Percentiles rank a stretch among this genome's conserved stretches.
Conservation (phyloP, 2,329 filamentous ascomycete genomes). For the Aspergillus bombycis region DNA sequence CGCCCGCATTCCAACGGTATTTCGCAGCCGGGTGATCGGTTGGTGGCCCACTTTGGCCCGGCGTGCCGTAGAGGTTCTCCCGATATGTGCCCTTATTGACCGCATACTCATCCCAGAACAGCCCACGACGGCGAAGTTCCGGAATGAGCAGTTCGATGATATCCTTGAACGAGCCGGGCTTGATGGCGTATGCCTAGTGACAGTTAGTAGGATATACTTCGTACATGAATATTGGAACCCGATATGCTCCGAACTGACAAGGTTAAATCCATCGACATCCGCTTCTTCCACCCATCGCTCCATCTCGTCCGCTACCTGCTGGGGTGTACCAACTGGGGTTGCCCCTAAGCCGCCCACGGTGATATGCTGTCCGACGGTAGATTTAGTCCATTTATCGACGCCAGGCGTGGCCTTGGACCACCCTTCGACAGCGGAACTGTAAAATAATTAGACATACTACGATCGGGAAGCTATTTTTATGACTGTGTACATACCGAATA, state of each 20-base stretch:
- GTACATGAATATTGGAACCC: not conserved
- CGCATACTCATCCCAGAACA: constrained; percentile 45
- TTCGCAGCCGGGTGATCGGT: constrained; percentile 41
- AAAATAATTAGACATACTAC: not conserved
- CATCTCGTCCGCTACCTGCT: constrained; percentile 67
- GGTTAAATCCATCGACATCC: constrained; percentile 75
- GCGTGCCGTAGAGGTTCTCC: constrained; percentile 41
- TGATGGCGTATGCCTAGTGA: constrained; percentile 63
- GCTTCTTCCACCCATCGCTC: constrained; percentile 70
- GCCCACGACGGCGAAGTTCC: constrained; percentile 61
- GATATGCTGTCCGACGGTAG: constrained; percentile 69
- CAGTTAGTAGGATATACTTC: constrained; percentile 22
- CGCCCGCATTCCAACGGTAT: constrained; percentile 43
- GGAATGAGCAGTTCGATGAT: constrained; percentile 68
- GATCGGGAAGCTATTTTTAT: not conserved
- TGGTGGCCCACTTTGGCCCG: constrained; percentile 37
- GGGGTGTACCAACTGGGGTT: constrained; percentile 65
- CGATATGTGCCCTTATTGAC: constrained; percentile 42
- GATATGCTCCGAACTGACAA: constrained; percentile 51
- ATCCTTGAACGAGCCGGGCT: constrained; percentile 69
- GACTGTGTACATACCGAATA: constrained; percentile 47
- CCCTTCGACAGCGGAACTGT: constrained; percentile 52
- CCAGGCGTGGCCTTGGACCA: constrained; percentile 61
- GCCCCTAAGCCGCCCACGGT: constrained; percentile 69
- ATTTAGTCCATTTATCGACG: constrained; percentile 71